Percentiles rank a stretch among this genome's conserved stretches.
Conservation (phyloP, 2,329 filamentous ascomycete genomes). For the Colletotrichum liriopes region DNA sequence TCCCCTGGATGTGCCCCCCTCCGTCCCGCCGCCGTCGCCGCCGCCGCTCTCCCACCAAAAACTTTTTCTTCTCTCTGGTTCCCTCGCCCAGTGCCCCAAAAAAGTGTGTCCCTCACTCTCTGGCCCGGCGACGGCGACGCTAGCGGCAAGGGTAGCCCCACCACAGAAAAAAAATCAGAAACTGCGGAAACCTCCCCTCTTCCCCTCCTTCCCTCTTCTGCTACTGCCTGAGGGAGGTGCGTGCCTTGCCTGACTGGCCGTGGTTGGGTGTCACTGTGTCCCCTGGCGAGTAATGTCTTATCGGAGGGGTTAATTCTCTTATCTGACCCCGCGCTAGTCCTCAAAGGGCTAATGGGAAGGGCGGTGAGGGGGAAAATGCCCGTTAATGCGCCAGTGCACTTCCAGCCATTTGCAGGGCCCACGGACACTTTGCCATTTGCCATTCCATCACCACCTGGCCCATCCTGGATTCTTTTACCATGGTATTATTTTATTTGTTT, state of each 20-base stretch:
- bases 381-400: slow-evolving; percentile 44
- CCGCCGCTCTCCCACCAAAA: slow-evolving; percentile 43
- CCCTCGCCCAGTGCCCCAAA: background rate
- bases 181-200: slow-evolving; percentile 46
- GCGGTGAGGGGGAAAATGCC: slow-evolving; percentile 48
- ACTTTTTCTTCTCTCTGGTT: slow-evolving; percentile 43
- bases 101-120: slow-evolving; percentile 15
- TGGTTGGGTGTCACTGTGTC: slow-evolving; percentile 18
- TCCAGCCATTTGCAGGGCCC: slow-evolving; percentile 8
- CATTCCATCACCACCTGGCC: background rate
- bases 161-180: slow-evolving; percentile 43
- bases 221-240: background rate
- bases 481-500: too few species aligned
- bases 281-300: slow-evolving; percentile 47
- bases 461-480: background rate
- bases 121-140: slow-evolving; percentile 43
- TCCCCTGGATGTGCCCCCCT: background rate
- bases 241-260: slow-evolving; percentile 14
- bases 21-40: slow-evolving; percentile 1
- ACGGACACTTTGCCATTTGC: slow-evolving; percentile 28
- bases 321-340: slow-evolving; percentile 46
- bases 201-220: slow-evolving; percentile 23
- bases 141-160: slow-evolving; percentile 42
- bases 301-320: slow-evolving; percentile 45
- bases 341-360: slow-evolving; percentile 42